Evolutionary conservation across 176 grass and related monocot genomes (phyloP), one percentile per base, ranked within the genome.

Genomic region (Thalia dealbata): DNA sequence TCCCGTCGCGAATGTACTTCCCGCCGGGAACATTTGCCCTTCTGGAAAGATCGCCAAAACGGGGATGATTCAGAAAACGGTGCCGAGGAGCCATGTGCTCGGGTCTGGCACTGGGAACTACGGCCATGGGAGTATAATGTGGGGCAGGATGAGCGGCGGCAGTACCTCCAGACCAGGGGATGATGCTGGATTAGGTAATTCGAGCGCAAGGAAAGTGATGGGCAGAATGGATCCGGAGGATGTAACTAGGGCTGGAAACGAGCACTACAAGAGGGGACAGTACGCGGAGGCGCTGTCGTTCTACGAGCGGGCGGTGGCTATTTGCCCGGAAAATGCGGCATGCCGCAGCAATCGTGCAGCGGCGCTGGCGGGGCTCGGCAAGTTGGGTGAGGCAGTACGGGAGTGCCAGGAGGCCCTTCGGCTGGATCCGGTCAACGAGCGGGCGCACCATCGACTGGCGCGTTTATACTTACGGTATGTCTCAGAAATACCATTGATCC

Each of bases 281-380:
- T 72, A 52, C 29, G 23, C 24, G 10, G 70, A 54, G 12, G 70
- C 70, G 5, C 27, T 72, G 70, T 15, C 25, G 48, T 54, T 27
- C 50, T 72, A 72, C 32, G 70, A 72, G 18, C 24, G 27, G 26
- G 70, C 70, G 6, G 50, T 72, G 3, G 70, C 70, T 3, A 72
- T 72, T 46, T 55, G 24, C 50, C 70, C 70, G 0, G 24, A 50
- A 52, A 72, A 72, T 72, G 50, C 26, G 14, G 15, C 48, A 55
- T 72, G 70, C 26, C 46, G 70, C 1, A 55, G 70, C 24, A 72
- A 72, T 72, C 70, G 70, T 29, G 70, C 70, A 25, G 70, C 70
- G 11, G 25, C 70, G 12, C 70, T 72, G n/a, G 25, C 52, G 70
- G 70, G 48, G 44, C 70, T 72, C 24, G 45, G 70, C 15, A 72